Evolutionary conservation across 768 basidiomycete genomes (phyloP).

Genomic region (Rhizopogon vulgaris): DNA sequence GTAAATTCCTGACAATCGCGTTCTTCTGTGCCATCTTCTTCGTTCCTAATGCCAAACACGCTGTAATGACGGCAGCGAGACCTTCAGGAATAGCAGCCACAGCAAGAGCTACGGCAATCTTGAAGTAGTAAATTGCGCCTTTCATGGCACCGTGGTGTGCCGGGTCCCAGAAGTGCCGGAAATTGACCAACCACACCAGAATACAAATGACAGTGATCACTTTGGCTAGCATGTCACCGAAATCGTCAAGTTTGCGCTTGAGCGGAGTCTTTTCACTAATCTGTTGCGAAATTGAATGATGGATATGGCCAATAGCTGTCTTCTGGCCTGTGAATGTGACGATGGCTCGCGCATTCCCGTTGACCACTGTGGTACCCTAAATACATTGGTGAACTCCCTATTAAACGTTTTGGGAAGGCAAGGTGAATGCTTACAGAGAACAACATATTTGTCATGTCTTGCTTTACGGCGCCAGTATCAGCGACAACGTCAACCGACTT

Average conservation of each 20-base stretch:
- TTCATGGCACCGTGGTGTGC: conserved; percentile 86
- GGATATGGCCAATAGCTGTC: conserved; percentile 96
- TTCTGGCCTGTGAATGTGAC: conserved; percentile 81
- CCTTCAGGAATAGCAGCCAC: conserved; percentile 99
- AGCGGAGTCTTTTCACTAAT: conserved; percentile 95
- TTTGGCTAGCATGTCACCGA: conserved; percentile 95
- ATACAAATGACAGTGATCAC: conserved; percentile 97
- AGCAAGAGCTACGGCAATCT: conserved; percentile 98
- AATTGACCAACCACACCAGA: conserved; percentile 96
- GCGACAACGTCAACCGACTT: conserved; percentile 66
- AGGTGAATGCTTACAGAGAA: conserved; percentile 61
- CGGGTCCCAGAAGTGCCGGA: conserved; percentile 94
- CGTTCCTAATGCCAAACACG: conserved; percentile 92
- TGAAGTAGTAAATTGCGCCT: conserved; percentile 98
- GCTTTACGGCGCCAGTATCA: conserved; percentile 84
- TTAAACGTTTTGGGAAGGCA: not conserved
- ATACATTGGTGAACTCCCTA: not conserved
- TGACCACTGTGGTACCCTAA: conserved; percentile 94
- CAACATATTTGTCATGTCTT: conserved; percentile 96
- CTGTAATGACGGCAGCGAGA: conserved; percentile 96
- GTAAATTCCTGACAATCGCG: conserved; percentile 93
- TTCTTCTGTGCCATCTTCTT: conserved; percentile 99
- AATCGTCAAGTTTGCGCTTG: conserved; percentile 96
- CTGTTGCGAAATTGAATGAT: conserved; percentile 91
- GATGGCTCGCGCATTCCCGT: conserved; percentile 81